Conservation (phyloP, 306 rosid genomes). For the Inga leiocalycina region DNA sequence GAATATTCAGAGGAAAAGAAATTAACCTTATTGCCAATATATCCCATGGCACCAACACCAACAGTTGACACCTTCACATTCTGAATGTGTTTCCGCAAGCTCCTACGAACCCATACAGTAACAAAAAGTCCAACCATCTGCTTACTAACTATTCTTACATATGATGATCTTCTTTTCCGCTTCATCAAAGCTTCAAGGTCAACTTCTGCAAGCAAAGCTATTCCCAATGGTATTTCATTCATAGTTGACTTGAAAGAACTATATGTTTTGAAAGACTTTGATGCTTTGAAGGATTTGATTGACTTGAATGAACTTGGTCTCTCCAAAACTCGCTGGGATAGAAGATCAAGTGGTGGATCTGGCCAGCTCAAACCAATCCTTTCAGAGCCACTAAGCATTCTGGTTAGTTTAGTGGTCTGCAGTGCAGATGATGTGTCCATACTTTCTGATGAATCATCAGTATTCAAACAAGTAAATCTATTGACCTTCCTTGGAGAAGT, state of each 20-base stretch:
- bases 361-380: slow-evolving; percentile 99
- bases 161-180: slow-evolving; percentile 77
- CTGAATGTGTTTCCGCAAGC: slow-evolving; percentile 90
- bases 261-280: slow-evolving; percentile 65
- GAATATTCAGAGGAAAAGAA: slow-evolving; percentile 32
- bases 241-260: slow-evolving; percentile 72
- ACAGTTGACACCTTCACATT: slow-evolving; percentile 93
- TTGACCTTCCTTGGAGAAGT: slow-evolving; percentile 63
- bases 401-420: slow-evolving; percentile 56
- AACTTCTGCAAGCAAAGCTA: slow-evolving; percentile 66
- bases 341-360: slow-evolving; percentile 78
- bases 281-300: slow-evolving; percentile 63
- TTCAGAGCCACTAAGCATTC: slow-evolving; percentile 87
- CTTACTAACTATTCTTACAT: slow-evolving; percentile 94
- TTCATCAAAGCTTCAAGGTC: slow-evolving; percentile 84
- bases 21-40: slow-evolving; percentile 96
- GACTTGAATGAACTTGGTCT: slow-evolving; percentile 73
- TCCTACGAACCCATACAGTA: slow-evolving; percentile 94
- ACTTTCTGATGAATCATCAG: slow-evolving; percentile 39
- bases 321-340: slow-evolving; percentile 65
- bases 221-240: slow-evolving; percentile 49
- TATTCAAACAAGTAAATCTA: slow-evolving; percentile 51
- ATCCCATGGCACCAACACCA: slow-evolving; percentile 99
- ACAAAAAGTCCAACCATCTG: slow-evolving; percentile 98
- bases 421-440: slow-evolving; percentile 48